Conservation (phyloP, 2,329 filamentous ascomycete species). For the Nannizziopsis barbatae region DNA sequence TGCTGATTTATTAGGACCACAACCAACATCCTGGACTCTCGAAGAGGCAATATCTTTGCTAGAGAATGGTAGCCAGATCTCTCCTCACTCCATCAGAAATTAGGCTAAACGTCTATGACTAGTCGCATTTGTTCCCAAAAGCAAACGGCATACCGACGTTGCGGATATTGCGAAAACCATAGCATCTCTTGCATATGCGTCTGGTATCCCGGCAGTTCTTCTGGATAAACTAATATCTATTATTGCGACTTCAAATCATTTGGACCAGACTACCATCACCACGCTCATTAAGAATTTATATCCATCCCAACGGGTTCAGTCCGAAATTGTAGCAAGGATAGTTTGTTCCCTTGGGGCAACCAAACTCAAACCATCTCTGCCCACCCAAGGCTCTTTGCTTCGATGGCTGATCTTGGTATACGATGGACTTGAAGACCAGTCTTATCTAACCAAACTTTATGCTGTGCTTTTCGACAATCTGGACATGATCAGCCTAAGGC, state of each 20-base stretch:
- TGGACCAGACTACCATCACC: slow-evolving; percentile 65
- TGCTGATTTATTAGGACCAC: background rate
- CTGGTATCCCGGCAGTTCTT: slow-evolving; percentile 52
- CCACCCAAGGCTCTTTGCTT: slow-evolving; percentile 58
- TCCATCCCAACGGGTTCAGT: slow-evolving; percentile 53
- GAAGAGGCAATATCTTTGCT: slow-evolving; percentile 16
- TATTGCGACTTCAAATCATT: slow-evolving; percentile 52
- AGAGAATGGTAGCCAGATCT: slow-evolving; percentile 14
- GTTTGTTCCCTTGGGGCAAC: slow-evolving; percentile 68
- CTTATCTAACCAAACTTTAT: slow-evolving; percentile 58
- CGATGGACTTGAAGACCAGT: slow-evolving; percentile 54
- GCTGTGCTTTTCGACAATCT: slow-evolving; percentile 68
- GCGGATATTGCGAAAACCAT: slow-evolving; percentile 55
- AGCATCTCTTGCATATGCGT: slow-evolving; percentile 52
- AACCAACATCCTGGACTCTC: slow-evolving; percentile 6
- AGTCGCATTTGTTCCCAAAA: slow-evolving; percentile 45
- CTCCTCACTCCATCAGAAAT: background rate
- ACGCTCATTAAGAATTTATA: slow-evolving; percentile 64
- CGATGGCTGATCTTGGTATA: slow-evolving; percentile 71
- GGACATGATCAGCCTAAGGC: slow-evolving; percentile 67
- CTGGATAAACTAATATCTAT: slow-evolving; percentile 56
- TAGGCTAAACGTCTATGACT: background rate
- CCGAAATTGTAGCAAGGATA: slow-evolving; percentile 51
- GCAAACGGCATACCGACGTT: slow-evolving; percentile 52
- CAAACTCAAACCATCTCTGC: slow-evolving; percentile 59